phyloP scores from a whole-genome alignment of 768 basidiomycete genomes.

The Tremella yokohamensis region DNA sequence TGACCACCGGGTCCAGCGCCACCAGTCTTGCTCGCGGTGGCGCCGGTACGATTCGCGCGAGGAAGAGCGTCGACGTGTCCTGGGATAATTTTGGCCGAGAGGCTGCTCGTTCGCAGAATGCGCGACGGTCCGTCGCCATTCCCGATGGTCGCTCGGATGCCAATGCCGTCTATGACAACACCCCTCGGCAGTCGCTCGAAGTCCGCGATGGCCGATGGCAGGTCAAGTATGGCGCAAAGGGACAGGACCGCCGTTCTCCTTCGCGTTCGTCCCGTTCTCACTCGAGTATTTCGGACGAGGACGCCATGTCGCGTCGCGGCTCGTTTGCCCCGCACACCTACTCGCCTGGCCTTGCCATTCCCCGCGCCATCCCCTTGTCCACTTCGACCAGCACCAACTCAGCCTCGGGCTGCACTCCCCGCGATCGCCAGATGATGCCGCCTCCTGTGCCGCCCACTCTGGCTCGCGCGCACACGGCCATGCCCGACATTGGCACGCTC shows the following conservation, averaged over 20 bases:
- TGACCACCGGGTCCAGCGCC: not conserved
- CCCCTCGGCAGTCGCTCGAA: slow-evolving; percentile 38
- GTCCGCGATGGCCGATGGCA: slow-evolving; percentile 30
- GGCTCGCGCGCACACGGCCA: not conserved
- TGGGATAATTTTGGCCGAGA: slow-evolving; percentile 40
- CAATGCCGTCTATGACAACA: slow-evolving; percentile 10
- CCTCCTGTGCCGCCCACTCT: slow-evolving; percentile 1
- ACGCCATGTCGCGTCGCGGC: slow-evolving; percentile 2
- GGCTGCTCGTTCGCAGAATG: slow-evolving; percentile 6
- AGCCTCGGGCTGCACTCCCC: not conserved
- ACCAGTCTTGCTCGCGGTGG: slow-evolving; percentile 18
- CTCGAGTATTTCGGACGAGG: not conserved
- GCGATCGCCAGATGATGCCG: slow-evolving; percentile 5
- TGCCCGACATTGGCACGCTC: slow-evolving; percentile 21
- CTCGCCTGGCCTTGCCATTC: slow-evolving; percentile 13
- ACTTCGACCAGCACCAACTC: slow-evolving; percentile 4
- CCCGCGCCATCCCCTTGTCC: not conserved
- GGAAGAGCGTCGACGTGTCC: slow-evolving; percentile 22
- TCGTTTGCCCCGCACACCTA: not conserved
- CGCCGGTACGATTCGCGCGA: slow-evolving; percentile 34
- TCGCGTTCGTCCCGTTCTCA: not conserved
- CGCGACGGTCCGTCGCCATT: not conserved
- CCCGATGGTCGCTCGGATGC: not conserved
- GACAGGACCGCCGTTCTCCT: slow-evolving; percentile 1
- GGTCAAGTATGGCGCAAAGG: slow-evolving; percentile 25